These are phyloP conservation scores for Plenodomus biglobosus DNA, from an alignment of 2,329 filamentous ascomycete genomes.

Conservation along the genomic window DNA sequence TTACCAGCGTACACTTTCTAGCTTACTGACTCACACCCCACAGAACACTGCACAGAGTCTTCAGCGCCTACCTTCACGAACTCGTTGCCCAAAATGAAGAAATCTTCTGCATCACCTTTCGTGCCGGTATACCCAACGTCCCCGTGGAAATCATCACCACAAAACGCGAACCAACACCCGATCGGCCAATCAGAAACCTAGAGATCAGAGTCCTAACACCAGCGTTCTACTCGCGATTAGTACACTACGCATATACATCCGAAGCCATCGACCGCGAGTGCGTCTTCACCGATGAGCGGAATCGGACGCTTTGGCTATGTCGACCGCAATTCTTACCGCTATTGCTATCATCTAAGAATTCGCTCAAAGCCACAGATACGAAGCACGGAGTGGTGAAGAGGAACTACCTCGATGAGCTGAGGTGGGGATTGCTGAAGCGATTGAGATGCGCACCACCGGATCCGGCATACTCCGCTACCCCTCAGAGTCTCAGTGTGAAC, in stretches of 20 bases:
- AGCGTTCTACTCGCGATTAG: constrained; percentile 66
- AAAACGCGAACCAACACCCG: constrained; percentile 16
- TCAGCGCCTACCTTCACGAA: constrained; percentile 45
- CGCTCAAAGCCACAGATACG: constrained; percentile 42
- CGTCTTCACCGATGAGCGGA: constrained; percentile 55
- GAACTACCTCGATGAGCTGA: constrained; percentile 25
- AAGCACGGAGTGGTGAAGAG: constrained; percentile 1
- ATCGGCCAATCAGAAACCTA: constrained; percentile 43
- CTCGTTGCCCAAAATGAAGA: constrained; percentile 53
- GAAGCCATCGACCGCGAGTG: constrained; percentile 64
- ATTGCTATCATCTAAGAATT: constrained; percentile 17
- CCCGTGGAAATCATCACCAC: constrained; percentile 22
- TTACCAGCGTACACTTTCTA: not conserved
- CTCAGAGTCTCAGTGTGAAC: constrained; percentile 18
- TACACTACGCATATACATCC: constrained; percentile 63
- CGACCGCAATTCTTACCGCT: constrained; percentile 54
- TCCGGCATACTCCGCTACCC: constrained; percentile 39
- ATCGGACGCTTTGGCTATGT: constrained; percentile 60
- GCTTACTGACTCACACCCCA: not conserved
- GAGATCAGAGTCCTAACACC: constrained; percentile 64
- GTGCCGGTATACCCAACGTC: constrained; percentile 50
- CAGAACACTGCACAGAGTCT: constrained; percentile 42
- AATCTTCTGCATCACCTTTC: constrained; percentile 56
- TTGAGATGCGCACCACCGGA: constrained; percentile 46
- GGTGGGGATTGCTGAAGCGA: constrained; percentile 43